Evolutionary conservation across 768 basidiomycete genomes (phyloP), one percentile per base, ranked within the genome.

Genomic region (Mycena crocata): DNA sequence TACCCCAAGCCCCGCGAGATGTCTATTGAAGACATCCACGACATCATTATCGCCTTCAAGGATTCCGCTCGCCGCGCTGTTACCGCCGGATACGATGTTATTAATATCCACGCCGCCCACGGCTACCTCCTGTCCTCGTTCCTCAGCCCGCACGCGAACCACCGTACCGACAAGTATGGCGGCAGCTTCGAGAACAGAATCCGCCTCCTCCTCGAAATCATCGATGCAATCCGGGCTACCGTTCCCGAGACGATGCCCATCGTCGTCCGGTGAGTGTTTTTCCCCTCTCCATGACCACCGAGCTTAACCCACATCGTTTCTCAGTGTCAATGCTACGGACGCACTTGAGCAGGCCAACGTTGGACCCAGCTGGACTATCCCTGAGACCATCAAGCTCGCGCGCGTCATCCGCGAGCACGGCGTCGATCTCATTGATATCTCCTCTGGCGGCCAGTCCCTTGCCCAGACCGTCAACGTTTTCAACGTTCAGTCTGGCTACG

Each of bases 221-320:
- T 86, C 28, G 82, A 86, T 31, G 84, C 85, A 23, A 76, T 89
- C 6, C 83, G 89, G 13, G 80, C 77, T 30, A 77, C 79, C 15
- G 86, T 87, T 71, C 82, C 84, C 0, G 73, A 75, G 5, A 74
- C 80, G 23, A 84, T 84, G 77, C 88, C 90, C 3, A 76, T 91
- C 28, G 88, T 90, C 74, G 78, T 86, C 60, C 83, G 90, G 84
- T 84, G 1, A 17, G 60, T 23, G 77, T 51, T 30, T 26, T 39
- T 31, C 64, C 80, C 23, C 48, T 8, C 28, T 49, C 28, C 28
- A 30, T 49, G 7, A 9, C 5, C 21, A 5, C 7, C 21, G 40
- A 12, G 8, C 12, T 49, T 44, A 23, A 44, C 42, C 23, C 28
- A 49, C 19, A 30, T 12, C 48, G 15, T 24, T 46, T 26, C 5